phyloP scores from a whole-genome alignment of 192 early-diverging fungal genomes.

The Dissophora globulifera region DNA sequence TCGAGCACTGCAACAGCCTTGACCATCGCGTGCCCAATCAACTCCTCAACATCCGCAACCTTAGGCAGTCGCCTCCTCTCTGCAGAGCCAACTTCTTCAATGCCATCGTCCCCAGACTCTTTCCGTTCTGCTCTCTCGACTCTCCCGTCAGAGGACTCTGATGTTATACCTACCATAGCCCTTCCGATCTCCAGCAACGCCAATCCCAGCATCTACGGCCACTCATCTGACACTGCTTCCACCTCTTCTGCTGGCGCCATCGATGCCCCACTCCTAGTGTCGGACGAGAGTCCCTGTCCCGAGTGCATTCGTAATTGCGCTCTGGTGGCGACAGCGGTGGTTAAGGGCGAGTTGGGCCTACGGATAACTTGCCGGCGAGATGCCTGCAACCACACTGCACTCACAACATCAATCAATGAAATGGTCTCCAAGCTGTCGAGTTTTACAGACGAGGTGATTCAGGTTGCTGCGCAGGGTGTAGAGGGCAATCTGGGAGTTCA shows the following conservation, averaged over 20 bases:
- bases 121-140: slow-evolving; percentile 23
- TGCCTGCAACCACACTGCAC: slow-evolving; percentile 46
- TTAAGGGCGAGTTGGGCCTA: slow-evolving; percentile 54
- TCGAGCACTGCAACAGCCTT: not conserved
- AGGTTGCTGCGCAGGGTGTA: slow-evolving; percentile 75
- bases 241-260: not conserved
- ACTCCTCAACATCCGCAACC: not conserved
- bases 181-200: not conserved
- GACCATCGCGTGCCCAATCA: not conserved
- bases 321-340: slow-evolving; percentile 57
- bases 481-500: slow-evolving; percentile 82
- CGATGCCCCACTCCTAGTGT: not conserved
- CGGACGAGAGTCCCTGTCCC: slow-evolving; percentile 49
- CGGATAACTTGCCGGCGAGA: slow-evolving; percentile 57
- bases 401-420: slow-evolving; percentile 65
- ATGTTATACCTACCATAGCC: not conserved
- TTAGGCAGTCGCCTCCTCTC: slow-evolving; percentile 3
- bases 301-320: slow-evolving; percentile 61
- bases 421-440: slow-evolving; percentile 70
- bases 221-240: too few relatives aligned
- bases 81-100: not conserved
- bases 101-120: slow-evolving; percentile 32
- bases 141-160: slow-evolving; percentile 12
- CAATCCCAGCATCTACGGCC: too few relatives aligned
- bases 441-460: slow-evolving; percentile 68